Evolutionary conservation across 371 early-diverging fungal species (phyloP), one percentile per base, ranked within the genome.

Genomic region (Syncephalastrum monosporum): DNA sequence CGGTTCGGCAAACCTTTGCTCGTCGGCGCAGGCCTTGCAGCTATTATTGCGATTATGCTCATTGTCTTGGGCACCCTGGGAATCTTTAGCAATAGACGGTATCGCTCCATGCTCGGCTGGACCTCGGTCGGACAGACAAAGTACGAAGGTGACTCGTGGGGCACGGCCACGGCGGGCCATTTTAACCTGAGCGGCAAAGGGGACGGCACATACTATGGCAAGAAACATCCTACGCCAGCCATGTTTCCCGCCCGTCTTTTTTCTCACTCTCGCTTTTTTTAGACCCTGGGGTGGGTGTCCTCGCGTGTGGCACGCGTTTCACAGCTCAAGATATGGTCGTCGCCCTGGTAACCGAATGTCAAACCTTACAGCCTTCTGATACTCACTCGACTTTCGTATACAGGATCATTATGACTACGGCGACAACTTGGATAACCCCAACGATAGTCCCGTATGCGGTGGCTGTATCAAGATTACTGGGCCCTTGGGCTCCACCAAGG

Each of bases 191-290:
- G 61, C 33, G 78, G 78, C 5, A 55, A 68, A 61, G 78, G 78
- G 0, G 78, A 77, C 56, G 78, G 75, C 15, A 77, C 78, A 12
- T 77, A 77, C 48, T 77, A 77, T 45, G 77, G 77, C 69, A 65
- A 44, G 21, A 2, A 21, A 21, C 21, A 21, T 21, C 21, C 21
- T 21, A 21, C 21, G 2, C 21, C 21, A 21, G 21, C 21, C 21
- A 21, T 21, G 21, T 21, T 21, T 21, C 21, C 21, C 21, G 21
- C 2, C 21, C 21, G 21, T 21, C 21, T 21, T 21, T 21, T 27
- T 33, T 49, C 10, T 16, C 27, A 19, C 42, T 54, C 54, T 42
- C 25, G 19, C 45, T 54, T 0, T 6, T 15, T 57, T 19, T 53
- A 75, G 77, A 77, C 63, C 77, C 77, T 47, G 74, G 77, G 15